phyloP scores from a whole-genome alignment of 2,329 filamentous ascomycete genomes.

The Pseudogymnoascus sp. region DNA sequence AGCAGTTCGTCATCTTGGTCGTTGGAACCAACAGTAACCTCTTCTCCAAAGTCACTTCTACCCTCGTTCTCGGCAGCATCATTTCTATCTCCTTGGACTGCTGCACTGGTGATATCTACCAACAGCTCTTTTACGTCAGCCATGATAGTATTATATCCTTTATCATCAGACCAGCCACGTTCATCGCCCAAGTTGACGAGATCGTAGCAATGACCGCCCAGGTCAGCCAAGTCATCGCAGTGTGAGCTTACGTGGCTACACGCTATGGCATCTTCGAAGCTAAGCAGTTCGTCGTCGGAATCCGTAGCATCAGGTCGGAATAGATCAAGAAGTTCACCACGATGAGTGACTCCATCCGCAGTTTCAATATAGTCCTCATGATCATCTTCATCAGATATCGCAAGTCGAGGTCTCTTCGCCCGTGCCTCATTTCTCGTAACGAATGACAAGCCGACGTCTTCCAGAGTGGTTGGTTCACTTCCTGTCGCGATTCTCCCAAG shows the following conservation, averaged over 20 bases:
- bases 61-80: not conserved
- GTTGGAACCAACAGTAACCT: not conserved
- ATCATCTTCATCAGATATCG: constrained; percentile 4
- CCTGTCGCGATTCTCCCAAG: constrained; percentile 59
- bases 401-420: not conserved
- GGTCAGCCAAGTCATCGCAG: not conserved
- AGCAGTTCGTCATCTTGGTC: not conserved
- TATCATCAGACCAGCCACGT: not conserved
- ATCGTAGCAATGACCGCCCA: not conserved
- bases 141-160: too few relatives aligned
- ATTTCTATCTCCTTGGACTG: not conserved
- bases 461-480: constrained; percentile 15
- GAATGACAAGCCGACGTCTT: constrained; percentile 16
- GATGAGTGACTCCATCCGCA: constrained; percentile 24
- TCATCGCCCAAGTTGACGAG: not conserved
- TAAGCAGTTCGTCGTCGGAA: not conserved
- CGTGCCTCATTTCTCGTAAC: constrained; percentile 14
- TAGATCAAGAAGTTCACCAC: constrained; percentile 26
- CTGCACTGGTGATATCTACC: not conserved
- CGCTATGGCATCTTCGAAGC: too few relatives aligned
- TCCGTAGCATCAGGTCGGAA: constrained; percentile 17
- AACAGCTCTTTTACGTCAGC: not conserved
- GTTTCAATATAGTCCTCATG: constrained; percentile 22
- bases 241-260: not conserved
- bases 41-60: not conserved